phyloP scores from a whole-genome alignment of 2,329 filamentous ascomycete genomes.

The Trichoderma aggressivum region DNA sequence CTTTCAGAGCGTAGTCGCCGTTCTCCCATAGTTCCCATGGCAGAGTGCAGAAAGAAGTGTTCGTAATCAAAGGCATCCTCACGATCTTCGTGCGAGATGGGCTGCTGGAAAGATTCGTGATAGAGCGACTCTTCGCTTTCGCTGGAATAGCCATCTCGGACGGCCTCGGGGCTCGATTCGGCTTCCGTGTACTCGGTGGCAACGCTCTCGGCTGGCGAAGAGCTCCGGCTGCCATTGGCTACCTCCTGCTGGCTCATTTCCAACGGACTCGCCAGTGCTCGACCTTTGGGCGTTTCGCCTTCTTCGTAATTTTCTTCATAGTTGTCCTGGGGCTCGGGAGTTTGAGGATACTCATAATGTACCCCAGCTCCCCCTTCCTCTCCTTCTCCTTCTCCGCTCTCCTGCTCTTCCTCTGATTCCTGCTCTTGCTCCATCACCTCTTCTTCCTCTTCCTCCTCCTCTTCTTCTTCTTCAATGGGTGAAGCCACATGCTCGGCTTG shows the following conservation, averaged over 20 bases:
- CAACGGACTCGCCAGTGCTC: neutral
- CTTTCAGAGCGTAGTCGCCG: constrained; percentile 47
- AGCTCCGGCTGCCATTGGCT: constrained; percentile 20
- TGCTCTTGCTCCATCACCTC: neutral
- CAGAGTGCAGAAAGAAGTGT: constrained; percentile 90
- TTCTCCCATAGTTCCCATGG: constrained; percentile 70
- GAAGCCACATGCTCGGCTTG: neutral
- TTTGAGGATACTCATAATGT: neutral
- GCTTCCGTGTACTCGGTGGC: constrained; percentile 33
- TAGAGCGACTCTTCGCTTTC: constrained; percentile 64
- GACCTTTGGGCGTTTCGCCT: neutral
- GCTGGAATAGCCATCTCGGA: constrained; percentile 46
- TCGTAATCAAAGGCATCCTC: constrained; percentile 96
- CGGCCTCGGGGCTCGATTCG: constrained; percentile 36
- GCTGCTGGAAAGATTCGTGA: constrained; percentile 57
- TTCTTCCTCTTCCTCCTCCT: neutral
- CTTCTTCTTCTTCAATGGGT: neutral
- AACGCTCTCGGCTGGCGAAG: constrained; percentile 19
- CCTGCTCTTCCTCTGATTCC: neutral
- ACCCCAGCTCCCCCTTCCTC: neutral
- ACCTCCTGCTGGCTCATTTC: neutral
- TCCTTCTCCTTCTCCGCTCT: neutral
- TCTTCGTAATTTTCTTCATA: neutral
- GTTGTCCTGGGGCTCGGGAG: constrained; percentile 4
- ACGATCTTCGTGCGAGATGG: constrained; percentile 82